phyloP scores from a whole-genome alignment of 2,329 filamentous ascomycete species.

The Pseudocercospora eumusae region DNA sequence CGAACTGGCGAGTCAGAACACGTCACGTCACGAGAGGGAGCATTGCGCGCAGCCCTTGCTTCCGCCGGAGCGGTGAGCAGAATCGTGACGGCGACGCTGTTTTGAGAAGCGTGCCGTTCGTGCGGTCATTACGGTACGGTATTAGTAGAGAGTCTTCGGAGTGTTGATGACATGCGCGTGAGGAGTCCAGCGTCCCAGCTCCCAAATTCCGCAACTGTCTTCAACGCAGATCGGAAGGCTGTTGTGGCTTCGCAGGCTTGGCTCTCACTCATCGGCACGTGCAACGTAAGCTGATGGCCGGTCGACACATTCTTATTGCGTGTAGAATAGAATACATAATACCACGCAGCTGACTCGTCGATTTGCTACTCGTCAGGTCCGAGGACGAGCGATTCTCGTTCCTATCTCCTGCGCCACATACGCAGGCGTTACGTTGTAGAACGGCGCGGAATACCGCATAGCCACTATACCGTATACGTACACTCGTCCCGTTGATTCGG shows the following conservation, averaged over 20 bases:
- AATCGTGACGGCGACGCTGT: neutral
- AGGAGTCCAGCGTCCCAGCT: neutral
- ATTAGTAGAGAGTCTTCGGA: neutral
- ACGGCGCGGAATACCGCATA: neutral
- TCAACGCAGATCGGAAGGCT: neutral
- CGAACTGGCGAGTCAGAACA: conserved; percentile 2
- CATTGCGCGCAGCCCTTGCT: neutral
- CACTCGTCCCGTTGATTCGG: neutral
- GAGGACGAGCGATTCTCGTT: neutral
- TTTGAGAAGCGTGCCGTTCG: conserved; percentile 3
- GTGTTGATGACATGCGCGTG: neutral
- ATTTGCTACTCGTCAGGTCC: neutral
- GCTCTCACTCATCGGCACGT: neutral
- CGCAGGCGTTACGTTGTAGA: neutral
- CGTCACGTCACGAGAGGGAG: conserved; percentile 6
- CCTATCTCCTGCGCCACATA: conserved; percentile 1
- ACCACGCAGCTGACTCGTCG: neutral
- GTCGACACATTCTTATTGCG: too few relatives aligned
- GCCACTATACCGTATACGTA: neutral
- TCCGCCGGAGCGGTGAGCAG: neutral
- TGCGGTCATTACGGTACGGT: too few relatives aligned
- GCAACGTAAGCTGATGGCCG: conserved; percentile 1
- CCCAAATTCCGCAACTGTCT: neutral
- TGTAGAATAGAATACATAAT: too few relatives aligned
- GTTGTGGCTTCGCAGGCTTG: neutral